These are phyloP conservation scores for Neonectria sp. DNA, from an alignment of 2,329 filamentous ascomycete species.

Conservation along the genomic window DNA sequence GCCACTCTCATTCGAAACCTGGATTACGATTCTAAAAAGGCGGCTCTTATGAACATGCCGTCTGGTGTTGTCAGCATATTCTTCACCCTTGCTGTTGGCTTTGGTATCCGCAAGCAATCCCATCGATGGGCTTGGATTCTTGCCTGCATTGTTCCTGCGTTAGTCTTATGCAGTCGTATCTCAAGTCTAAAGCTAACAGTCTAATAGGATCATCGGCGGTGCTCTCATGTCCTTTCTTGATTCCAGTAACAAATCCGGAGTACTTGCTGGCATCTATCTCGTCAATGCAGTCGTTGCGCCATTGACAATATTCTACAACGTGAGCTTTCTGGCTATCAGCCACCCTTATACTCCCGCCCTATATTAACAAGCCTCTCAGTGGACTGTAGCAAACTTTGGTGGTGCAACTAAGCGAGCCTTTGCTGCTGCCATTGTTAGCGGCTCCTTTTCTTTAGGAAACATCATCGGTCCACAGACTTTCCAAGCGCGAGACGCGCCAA, in stretches of 20 bases:
- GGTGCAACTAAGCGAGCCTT: slow-evolving; percentile 68
- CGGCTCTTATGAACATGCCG: slow-evolving; percentile 70
- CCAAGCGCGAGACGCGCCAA: slow-evolving; percentile 65
- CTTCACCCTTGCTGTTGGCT: slow-evolving; percentile 64
- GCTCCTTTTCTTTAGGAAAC: slow-evolving; percentile 68
- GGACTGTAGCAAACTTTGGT: slow-evolving; percentile 66
- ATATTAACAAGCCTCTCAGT: slow-evolving; percentile 45
- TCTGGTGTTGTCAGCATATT: slow-evolving; percentile 68
- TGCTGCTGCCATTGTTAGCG: slow-evolving; percentile 64
- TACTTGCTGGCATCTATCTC: slow-evolving; percentile 65
- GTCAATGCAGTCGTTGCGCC: slow-evolving; percentile 65
- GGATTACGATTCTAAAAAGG: slow-evolving; percentile 59
- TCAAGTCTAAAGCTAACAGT: slow-evolving; percentile 1
- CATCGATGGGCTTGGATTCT: slow-evolving; percentile 67
- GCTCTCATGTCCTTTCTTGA: slow-evolving; percentile 69
- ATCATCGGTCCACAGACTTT: slow-evolving; percentile 72
- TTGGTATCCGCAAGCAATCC: slow-evolving; percentile 61
- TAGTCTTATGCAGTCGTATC: slow-evolving; percentile 32
- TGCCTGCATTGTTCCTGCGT: slow-evolving; percentile 64
- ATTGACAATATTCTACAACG: slow-evolving; percentile 62
- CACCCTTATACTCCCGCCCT: too few relatives aligned
- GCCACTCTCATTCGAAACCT: slow-evolving; percentile 66
- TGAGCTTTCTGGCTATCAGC: slow-evolving; percentile 40
- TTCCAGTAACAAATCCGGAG: slow-evolving; percentile 60
- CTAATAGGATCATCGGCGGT: slow-evolving; percentile 61